Evolutionary conservation across 2,329 filamentous ascomycete species (phyloP), one percentile per base, ranked within the genome.

Genomic region (Aspergillus brasiliensis): DNA sequence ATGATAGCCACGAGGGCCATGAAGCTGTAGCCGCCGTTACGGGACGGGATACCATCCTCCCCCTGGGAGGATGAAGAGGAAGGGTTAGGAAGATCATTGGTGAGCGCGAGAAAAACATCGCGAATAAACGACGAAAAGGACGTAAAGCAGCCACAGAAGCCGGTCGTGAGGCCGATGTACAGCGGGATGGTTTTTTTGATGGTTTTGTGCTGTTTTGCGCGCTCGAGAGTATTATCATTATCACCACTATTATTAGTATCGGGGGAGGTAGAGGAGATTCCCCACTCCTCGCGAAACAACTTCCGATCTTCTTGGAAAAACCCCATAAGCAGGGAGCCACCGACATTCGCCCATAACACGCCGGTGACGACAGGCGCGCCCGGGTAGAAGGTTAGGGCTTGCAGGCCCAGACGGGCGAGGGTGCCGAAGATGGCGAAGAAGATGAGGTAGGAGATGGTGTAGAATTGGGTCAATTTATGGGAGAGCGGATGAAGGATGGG

Each of bases 81-180:
- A 0, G 86, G 83, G 1, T 82, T 78, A 0, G 84, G 80, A 10
- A 96, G 77, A 64, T 89, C 84, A 71, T 97, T 95, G 3, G 91
- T 88, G 17, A 96, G 77, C 0, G 91, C 89, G 21, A 96, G 83
- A 72, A 96, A 96, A 13, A 83, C 77, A 68, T 96, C 93, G 6
- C 91, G 84, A 49, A 93, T 88, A 72, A 96, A 96, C 19, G 88
- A 87, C 0, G 92, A 96, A 76, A 97, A 97, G 8, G 90, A 93
- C 0, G 93, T 97, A 70, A 95, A 91, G 65, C 90, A 93, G 62
- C 94, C 91, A 69, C 92, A 96, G 75, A 95, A 95, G 10, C 90
- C 94, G 0, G 90, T 96, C 0, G 91, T 86, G 5, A 97, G 84
- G 53, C 91, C 93, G 60, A 96, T 89, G 71, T 96, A 97, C 0